Percentiles rank a stretch among this genome's conserved stretches.
Conservation (phyloP, 2,329 filamentous ascomycete genomes). For the Fusarium chlamydosporum region DNA sequence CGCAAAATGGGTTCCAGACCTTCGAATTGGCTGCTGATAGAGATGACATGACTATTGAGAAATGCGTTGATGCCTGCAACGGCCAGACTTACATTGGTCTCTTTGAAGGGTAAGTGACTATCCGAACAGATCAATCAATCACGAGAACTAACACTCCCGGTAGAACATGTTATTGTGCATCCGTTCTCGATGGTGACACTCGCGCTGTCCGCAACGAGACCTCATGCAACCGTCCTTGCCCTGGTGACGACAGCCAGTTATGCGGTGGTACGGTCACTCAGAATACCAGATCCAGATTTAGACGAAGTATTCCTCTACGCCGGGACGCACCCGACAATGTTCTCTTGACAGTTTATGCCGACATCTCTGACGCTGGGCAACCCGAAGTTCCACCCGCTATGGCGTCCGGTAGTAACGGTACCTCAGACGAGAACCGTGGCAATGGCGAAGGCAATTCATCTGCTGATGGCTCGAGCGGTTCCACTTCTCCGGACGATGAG, state of each 20-base stretch:
- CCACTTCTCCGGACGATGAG: not conserved
- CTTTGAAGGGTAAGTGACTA: constrained; percentile 48
- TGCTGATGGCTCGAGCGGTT: not conserved
- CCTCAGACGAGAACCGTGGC: not conserved
- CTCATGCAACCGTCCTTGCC: constrained; percentile 58
- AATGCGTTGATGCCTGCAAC: constrained; percentile 58
- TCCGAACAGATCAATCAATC: not conserved
- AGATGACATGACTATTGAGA: constrained; percentile 57
- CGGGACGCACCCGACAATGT: constrained; percentile 52
- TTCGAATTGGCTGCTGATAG: constrained; percentile 54
- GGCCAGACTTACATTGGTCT: constrained; percentile 58
- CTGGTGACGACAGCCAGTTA: constrained; percentile 57
- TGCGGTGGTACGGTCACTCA: constrained; percentile 59
- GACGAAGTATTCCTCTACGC: constrained; percentile 34
- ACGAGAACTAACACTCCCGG: constrained; percentile 2
- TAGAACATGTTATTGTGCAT: constrained; percentile 63
- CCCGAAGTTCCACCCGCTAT: constrained; percentile 56
- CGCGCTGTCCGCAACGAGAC: constrained; percentile 49
- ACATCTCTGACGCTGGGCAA: constrained; percentile 50
- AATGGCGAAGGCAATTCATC: not conserved
- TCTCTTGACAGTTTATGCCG: constrained; percentile 62
- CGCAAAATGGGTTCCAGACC: constrained; percentile 54
- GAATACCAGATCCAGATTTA: constrained; percentile 16
- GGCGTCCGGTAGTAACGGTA: constrained; percentile 36
- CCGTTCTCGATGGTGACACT: constrained; percentile 58